Conservation (phyloP, 2,329 filamentous ascomycete genomes). For the Aspergillus intermedius region DNA sequence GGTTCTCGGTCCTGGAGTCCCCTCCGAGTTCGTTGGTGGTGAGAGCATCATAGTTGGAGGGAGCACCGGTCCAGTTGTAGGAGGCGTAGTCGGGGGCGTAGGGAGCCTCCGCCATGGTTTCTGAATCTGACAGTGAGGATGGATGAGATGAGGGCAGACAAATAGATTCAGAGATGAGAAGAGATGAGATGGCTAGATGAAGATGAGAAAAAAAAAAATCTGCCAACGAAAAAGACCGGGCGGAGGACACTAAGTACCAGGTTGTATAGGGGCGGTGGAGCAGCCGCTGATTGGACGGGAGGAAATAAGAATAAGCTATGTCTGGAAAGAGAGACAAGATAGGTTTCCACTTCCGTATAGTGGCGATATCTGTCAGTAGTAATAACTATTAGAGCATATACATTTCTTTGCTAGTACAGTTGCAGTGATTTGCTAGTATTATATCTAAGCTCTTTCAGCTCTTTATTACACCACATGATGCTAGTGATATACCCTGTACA, state of each 20-base stretch:
- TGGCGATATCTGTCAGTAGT: too few species aligned
- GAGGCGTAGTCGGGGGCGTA: conserved; percentile 41
- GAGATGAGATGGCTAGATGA: not conserved
- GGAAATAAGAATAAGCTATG: too few species aligned
- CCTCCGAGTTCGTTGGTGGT: conserved; percentile 61
- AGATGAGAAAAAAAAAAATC: not conserved
- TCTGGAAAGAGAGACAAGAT: too few species aligned
- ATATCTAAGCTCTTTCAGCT: too few species aligned
- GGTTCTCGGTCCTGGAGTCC: conserved; percentile 70
- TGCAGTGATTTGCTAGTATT: too few species aligned
- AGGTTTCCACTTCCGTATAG: too few species aligned
- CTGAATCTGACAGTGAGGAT: conserved; percentile 1
- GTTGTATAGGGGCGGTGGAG: too few species aligned
- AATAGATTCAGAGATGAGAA: not conserved
- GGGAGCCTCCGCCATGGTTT: conserved; percentile 19
- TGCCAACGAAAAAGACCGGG: not conserved
- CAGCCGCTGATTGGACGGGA: too few species aligned
- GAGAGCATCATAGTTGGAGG: conserved; percentile 34
- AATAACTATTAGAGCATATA: too few species aligned
- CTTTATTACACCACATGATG: too few species aligned
- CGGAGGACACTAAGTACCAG: not conserved
- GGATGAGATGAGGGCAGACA: not conserved
- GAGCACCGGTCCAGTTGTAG: conserved; percentile 45
- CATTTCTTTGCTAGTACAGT: too few species aligned
- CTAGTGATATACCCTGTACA: too few species aligned